A percentile compares a stretch with the other conserved stretches of the same genome.
Evolutionary conservation across 495 filamentous ascomycete genomes (phyloP).

Genomic region (Neurospora sp.): DNA sequence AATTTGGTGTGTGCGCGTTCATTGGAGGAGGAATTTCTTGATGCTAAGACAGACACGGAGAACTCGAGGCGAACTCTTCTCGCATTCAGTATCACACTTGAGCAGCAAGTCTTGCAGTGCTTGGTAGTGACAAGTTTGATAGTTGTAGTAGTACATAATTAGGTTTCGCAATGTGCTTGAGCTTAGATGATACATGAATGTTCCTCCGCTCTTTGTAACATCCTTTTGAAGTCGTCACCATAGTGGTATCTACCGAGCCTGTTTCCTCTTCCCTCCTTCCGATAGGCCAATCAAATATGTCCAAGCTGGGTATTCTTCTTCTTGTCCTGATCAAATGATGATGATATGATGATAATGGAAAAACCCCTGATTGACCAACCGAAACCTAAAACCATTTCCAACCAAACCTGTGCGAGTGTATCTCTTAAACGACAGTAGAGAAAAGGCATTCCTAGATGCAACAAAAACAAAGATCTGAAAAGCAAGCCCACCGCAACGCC

Average conservation of each 20-base stretch:
- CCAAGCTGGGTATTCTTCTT: slow-evolving; percentile 5
- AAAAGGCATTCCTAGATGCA: slow-evolving; percentile 3
- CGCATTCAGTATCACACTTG: background rate
- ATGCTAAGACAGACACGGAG: background rate
- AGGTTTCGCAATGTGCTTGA: background rate
- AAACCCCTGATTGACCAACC: background rate
- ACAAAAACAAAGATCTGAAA: slow-evolving; percentile 2
- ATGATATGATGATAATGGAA: background rate
- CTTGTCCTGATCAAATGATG: background rate
- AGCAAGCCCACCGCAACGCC: slow-evolving; percentile 11
- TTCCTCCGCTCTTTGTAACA: background rate
- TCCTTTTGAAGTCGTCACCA: background rate
- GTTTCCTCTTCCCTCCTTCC: background rate
- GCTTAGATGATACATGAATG: background rate
- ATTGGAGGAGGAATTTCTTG: background rate
- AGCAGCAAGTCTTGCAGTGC: background rate
- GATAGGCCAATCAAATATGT: slow-evolving; percentile 1
- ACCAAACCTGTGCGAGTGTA: slow-evolving; percentile 3
- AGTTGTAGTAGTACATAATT: slow-evolving; percentile 9
- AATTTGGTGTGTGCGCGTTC: background rate
- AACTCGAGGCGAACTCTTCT: background rate
- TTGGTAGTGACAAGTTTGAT: background rate
- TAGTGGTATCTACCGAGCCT: background rate
- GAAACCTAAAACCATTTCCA: background rate
- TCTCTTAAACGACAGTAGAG: slow-evolving; percentile 15